phyloP scores from a whole-genome alignment of 2,329 filamentous ascomycete genomes.

The Fusarium ramigenum region DNA sequence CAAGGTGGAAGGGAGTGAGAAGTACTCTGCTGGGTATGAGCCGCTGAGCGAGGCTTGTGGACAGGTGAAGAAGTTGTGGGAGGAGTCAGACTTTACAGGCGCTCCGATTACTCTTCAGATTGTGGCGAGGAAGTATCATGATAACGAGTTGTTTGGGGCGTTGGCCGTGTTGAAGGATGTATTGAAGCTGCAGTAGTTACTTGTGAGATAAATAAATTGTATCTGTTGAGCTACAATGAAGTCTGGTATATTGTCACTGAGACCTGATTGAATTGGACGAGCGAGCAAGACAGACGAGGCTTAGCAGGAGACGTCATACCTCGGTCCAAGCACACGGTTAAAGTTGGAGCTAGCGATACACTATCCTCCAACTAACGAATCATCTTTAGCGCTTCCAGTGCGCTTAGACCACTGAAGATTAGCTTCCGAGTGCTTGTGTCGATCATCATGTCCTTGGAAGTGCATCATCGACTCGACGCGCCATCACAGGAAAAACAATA shows the following conservation, averaged over 20 bases:
- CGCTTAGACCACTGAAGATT: background rate
- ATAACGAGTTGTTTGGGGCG: conserved; percentile 1
- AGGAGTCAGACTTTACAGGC: background rate
- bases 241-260: accelerated
- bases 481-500: background rate
- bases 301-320: background rate
- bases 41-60: conserved; percentile 1
- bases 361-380: background rate
- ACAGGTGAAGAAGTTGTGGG: conserved; percentile 1
- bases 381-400: background rate
- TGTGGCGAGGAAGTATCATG: background rate
- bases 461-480: background rate
- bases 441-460: background rate
- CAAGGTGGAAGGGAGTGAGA: conserved; percentile 3
- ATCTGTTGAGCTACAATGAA: accelerated
- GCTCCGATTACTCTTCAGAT: conserved; percentile 8
- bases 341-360: background rate
- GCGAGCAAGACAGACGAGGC: too few species aligned
- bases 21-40: background rate
- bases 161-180: background rate
- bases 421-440: background rate
- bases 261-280: background rate
- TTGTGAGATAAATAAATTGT: accelerated
- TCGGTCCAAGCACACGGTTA: background rate
- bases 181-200: background rate